Evolutionary conservation across 2,329 filamentous ascomycete species (phyloP), one percentile per base, ranked within the genome.

Genomic region (Botrytis fabae): DNA sequence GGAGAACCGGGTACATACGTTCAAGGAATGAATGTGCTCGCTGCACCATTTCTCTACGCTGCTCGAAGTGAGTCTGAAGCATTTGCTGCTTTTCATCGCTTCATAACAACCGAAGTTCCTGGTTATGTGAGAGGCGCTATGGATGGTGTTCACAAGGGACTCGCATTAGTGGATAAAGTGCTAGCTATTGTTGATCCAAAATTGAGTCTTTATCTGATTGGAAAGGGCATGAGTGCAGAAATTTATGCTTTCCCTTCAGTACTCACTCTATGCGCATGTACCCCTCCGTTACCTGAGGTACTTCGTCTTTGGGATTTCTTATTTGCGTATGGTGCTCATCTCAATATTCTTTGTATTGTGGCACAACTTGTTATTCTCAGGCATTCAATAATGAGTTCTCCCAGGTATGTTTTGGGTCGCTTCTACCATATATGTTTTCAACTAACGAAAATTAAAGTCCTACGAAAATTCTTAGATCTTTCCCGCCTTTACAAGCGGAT

Each of bases 1-100:
- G 83, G 85, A 46, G 91, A 93, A 78, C 88, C 93, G 18, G 93
- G 94, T 46, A 95, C 93, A 59, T 99, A 99, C 79, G 95, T 99
- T 3, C 96, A 99, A 83, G 96, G 96, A 77, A 98, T 99, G 95
- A 99, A 99, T 81, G 96, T 99, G 59, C 88, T 99, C 25, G 95
- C 95, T 16, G 96, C 96, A 0, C 96, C 96, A 0, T 98, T 99
- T 80, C 86, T 99, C 63, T 99, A 99, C 81, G 94, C 94, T 8
- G 95, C 96, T 1, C 91, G 94, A 73, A 97, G 94, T 81, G 96
- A 99, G 83, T 92, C 95, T 10, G 95, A 99, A 83, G 96, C 96
- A 2, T 99, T 97, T 79, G 91, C 93, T 8, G 92, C 94, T 2
- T 98, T 99, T 79, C 91, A 97, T 81, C 91, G 90, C 61, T 92